phyloP scores from a whole-genome alignment of 768 basidiomycete genomes.

The Daedaleopsis sinensis region DNA sequence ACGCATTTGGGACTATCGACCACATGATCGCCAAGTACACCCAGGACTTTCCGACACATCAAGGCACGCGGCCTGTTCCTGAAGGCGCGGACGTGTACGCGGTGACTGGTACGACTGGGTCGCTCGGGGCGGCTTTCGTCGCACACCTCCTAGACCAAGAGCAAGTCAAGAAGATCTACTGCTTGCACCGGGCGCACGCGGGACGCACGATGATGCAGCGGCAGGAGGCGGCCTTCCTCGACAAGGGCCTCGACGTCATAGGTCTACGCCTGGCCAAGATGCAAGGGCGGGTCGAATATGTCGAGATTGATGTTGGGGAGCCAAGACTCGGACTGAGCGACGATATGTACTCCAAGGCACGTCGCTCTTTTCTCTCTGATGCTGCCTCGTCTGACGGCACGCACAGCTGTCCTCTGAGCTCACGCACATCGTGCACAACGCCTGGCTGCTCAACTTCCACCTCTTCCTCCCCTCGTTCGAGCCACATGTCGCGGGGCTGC shows the following conservation, averaged over 20 bases:
- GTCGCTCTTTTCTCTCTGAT: no score
- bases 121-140: conserved; percentile 32
- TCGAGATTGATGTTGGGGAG: conserved; percentile 23
- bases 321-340: conserved; percentile 21
- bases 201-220: conserved; percentile 8
- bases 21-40: conserved; percentile 24
- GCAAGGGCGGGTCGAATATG: conserved; percentile 15
- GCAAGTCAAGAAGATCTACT: conserved; percentile 25
- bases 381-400: no score
- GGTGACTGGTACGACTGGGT: conserved; percentile 36
- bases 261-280: conserved; percentile 5
- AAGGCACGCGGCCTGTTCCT: not conserved
- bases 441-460: conserved; percentile 48
- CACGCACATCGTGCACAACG: conserved; percentile 31
- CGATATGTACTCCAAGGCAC: conserved; percentile 2
- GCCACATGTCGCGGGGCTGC: conserved; percentile 33
- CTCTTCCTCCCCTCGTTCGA: conserved; percentile 41
- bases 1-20: not conserved
- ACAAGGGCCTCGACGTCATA: conserved; percentile 12
- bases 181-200: conserved; percentile 22
- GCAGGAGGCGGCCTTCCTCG: conserved; percentile 20
- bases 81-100: not conserved
- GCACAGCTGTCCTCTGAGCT: conserved; percentile 13
- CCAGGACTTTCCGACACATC: conserved; percentile 4
- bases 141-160: conserved; percentile 22